These are phyloP conservation scores for Linaria vulgaris DNA, from an alignment of 257 asterid genomes.

Conservation along the genomic window DNA sequence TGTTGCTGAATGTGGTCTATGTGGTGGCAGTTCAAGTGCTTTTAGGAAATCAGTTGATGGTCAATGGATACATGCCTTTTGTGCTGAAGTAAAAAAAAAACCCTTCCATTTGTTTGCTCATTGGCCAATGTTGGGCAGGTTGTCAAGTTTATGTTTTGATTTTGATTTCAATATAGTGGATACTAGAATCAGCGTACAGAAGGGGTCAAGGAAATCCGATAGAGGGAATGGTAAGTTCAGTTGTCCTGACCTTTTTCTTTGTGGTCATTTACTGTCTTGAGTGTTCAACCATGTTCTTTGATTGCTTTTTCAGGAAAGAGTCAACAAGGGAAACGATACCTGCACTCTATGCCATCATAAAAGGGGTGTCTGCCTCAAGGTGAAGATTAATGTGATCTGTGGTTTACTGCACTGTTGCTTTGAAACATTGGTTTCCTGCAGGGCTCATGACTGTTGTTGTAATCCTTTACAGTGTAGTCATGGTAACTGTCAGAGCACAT, in stretches of 20 bases:
- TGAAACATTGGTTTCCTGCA: background rate
- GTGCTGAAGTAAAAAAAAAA: constrained; percentile 84
- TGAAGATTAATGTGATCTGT: constrained; percentile 26
- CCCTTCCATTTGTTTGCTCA: constrained; percentile 22
- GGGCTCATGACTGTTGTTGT: constrained; percentile 24
- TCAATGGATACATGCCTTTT: constrained; percentile 94
- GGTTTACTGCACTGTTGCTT: constrained; percentile 1
- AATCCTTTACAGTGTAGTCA: constrained; percentile 72
- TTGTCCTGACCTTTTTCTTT: background rate
- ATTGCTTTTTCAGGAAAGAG: constrained; percentile 51
- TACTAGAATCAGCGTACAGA: constrained; percentile 69
- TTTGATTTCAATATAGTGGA: constrained; percentile 65
- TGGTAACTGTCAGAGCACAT: constrained; percentile 89
- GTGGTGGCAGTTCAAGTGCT: constrained; percentile 98
- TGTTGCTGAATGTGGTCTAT: constrained; percentile 87
- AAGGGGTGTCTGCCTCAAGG: constrained; percentile 96
- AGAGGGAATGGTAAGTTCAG: constrained; percentile 66
- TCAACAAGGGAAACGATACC: constrained; percentile 59
- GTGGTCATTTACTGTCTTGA: constrained; percentile 8
- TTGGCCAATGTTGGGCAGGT: constrained; percentile 17
- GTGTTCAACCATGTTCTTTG: background rate
- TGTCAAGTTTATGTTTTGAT: background rate
- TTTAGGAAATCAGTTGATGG: constrained; percentile 86
- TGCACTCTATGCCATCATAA: constrained; percentile 73
- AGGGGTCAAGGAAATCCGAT: constrained; percentile 80